Evolutionary conservation across 306 rosid genomes (phyloP), one percentile per base, ranked within the genome.

Genomic region (Cajanus cajan): DNA sequence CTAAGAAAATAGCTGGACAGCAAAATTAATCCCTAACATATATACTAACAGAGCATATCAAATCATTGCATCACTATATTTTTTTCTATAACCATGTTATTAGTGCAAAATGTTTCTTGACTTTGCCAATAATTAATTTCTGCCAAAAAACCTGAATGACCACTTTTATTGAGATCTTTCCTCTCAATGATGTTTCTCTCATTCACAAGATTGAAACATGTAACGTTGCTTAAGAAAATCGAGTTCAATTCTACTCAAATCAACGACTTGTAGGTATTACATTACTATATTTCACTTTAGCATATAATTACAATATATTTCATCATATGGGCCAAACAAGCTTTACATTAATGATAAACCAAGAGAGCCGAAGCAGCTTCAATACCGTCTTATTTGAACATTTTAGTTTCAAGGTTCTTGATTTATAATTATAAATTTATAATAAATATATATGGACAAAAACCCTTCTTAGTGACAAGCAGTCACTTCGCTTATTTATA

Each of bases 321-420:
- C 25, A 61, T 54, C 82, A 82, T 33, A 41, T 7, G 54, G 67
- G 48, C 74, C 28, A 63, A 41, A 71, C 16, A 31, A 47, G 18
- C 12, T 68, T 57, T 25, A 31, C 7, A 3, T 28, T 63, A 25
- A 25, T 39, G 68, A 48, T 59, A 41, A 15, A 39, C 45, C 37
- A 63, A 62, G 14, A 50, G 28, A 11, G 39, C 71, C 67, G 16
- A 75, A 44, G 71, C 36, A 76, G 47, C 63, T 19, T 40, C 43
- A 62, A 82, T 55, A 43, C 45, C 71, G 41, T 77, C 75, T 65
- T 48, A 28, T 24, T 47, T 37, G 31, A 75, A 47, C 69, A 67
- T 34, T 19, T 24, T 55, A 50, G 40, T 48, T 76, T 61, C 73
- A 15, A 73, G 48, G 45, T 66, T 78, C 18, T 22, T 44, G 64